phyloP scores from a whole-genome alignment of 2,329 filamentous ascomycete species.

The Lachnellula suecica region DNA sequence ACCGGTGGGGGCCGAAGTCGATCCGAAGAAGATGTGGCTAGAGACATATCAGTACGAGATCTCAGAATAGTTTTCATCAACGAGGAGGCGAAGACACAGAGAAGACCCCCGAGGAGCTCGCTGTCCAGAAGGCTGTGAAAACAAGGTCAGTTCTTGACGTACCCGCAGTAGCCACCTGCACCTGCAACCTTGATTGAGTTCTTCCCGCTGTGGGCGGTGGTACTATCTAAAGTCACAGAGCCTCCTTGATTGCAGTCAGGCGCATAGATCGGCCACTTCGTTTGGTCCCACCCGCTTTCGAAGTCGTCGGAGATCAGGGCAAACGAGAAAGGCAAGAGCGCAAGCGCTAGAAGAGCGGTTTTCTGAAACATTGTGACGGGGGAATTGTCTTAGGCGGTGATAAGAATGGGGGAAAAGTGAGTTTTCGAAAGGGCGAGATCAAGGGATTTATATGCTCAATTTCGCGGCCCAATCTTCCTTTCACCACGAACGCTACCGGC shows the following conservation, averaged over 20 bases:
- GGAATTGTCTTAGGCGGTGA: slow-evolving; percentile 9
- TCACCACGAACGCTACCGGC: slow-evolving; percentile 21
- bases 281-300: slow-evolving; percentile 56
- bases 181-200: slow-evolving; percentile 54
- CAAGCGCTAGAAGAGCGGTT: slow-evolving; percentile 44
- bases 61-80: too few species aligned
- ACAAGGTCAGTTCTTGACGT: too few species aligned
- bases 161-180: slow-evolving; percentile 53
- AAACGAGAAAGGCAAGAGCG: slow-evolving; percentile 45
- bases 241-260: slow-evolving; percentile 58
- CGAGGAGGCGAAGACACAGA: too few species aligned
- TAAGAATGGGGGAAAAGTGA: slow-evolving; percentile 5
- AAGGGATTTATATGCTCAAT: slow-evolving; percentile 30
- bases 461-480: slow-evolving; percentile 25
- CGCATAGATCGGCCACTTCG: slow-evolving; percentile 58
- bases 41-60: too few species aligned
- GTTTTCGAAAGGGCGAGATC: slow-evolving; percentile 14
- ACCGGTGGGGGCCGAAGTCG: slow-evolving; percentile 52
- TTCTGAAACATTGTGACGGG: slow-evolving; percentile 41
- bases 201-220: slow-evolving; percentile 54
- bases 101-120: too few species aligned
- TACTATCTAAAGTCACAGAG: slow-evolving; percentile 53
- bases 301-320: slow-evolving; percentile 57
- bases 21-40: slow-evolving; percentile 64
- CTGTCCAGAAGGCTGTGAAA: too few species aligned